Evolutionary conservation across 352 stramenopile species (phyloP).

Genomic region (Phytophthora syringae): DNA sequence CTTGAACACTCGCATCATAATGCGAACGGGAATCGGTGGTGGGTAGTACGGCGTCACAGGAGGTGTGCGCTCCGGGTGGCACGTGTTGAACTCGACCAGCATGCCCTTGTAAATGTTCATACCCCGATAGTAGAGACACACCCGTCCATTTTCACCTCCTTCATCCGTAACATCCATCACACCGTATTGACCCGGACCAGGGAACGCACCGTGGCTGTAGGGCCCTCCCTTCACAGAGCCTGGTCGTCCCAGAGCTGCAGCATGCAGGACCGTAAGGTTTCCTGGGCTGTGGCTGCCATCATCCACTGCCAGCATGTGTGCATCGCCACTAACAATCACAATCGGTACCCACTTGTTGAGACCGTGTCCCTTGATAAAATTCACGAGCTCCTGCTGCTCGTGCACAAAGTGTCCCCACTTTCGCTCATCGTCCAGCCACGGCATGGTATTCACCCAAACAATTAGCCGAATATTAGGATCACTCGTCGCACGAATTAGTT

Average conservation of each 20-base stretch:
- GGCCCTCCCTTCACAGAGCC: constrained; percentile 88
- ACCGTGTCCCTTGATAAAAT: constrained; percentile 69
- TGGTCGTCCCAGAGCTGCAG: constrained; percentile 78
- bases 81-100: constrained; percentile 82
- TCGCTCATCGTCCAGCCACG: constrained; percentile 85
- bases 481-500: constrained; percentile 67
- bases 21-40: constrained; percentile 59
- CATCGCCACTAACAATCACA: constrained; percentile 87
- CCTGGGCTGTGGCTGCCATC: constrained; percentile 77
- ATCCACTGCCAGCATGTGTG: constrained; percentile 91
- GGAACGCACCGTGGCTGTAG: constrained; percentile 86
- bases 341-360: constrained; percentile 78
- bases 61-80: constrained; percentile 69
- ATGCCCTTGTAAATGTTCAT: constrained; percentile 61
- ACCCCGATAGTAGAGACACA: constrained; percentile 78
- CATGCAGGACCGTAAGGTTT: constrained; percentile 82
- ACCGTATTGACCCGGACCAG: constrained; percentile 81
- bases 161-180: constrained; percentile 85
- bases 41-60: constrained; percentile 64
- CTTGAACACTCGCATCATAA: constrained; percentile 62
- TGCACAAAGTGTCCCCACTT: constrained; percentile 89
- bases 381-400: constrained; percentile 81
- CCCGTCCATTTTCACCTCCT: constrained; percentile 53
- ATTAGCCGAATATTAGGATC: constrained; percentile 71
- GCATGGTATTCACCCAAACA: constrained; percentile 89